Conservation (phyloP, 192 early-diverging fungal genomes). For the Chytriomyces sp. region DNA sequence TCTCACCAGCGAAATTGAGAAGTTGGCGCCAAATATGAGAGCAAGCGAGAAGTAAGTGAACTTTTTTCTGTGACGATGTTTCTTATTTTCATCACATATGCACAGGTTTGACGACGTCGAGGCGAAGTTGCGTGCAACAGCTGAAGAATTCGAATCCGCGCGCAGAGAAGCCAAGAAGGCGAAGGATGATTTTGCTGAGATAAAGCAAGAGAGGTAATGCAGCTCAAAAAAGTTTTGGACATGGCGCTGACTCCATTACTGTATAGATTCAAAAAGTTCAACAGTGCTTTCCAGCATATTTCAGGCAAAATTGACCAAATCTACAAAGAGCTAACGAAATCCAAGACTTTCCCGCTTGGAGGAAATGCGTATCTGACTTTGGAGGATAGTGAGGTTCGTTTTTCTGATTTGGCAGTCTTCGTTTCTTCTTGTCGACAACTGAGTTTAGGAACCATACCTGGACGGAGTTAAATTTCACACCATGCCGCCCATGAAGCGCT, state of each 20-base stretch:
- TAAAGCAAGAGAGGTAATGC: constrained; percentile 77
- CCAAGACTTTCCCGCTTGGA: constrained; percentile 82
- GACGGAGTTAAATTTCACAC: constrained; percentile 97
- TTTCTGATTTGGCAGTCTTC: background rate
- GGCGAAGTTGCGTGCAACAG: constrained; percentile 73
- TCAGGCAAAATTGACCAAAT: constrained; percentile 89
- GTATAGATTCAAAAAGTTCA: constrained; percentile 72
- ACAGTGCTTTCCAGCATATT: constrained; percentile 85
- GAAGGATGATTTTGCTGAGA: constrained; percentile 75
- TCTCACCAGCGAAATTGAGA: constrained; percentile 72
- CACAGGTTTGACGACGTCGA: constrained; percentile 82
- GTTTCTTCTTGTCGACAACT: background rate
- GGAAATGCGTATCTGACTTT: constrained; percentile 93
- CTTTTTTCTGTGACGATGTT: constrained; percentile 13
- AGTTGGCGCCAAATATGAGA: constrained; percentile 88
- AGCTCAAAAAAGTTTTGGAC: background rate
- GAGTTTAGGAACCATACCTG: constrained; percentile 79
- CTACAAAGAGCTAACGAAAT: constrained; percentile 94
- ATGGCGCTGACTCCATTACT: background rate
- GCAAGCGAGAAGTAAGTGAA: constrained; percentile 73
- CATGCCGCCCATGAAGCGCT: constrained; percentile 99
- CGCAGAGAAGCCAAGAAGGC: constrained; percentile 78
- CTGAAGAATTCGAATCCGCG: constrained; percentile 80
- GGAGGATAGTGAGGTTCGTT: constrained; percentile 78
- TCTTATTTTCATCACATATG: background rate